Evolutionary conservation across 2,329 filamentous ascomycete genomes (phyloP).

Genomic region (Didymella pomorum): DNA sequence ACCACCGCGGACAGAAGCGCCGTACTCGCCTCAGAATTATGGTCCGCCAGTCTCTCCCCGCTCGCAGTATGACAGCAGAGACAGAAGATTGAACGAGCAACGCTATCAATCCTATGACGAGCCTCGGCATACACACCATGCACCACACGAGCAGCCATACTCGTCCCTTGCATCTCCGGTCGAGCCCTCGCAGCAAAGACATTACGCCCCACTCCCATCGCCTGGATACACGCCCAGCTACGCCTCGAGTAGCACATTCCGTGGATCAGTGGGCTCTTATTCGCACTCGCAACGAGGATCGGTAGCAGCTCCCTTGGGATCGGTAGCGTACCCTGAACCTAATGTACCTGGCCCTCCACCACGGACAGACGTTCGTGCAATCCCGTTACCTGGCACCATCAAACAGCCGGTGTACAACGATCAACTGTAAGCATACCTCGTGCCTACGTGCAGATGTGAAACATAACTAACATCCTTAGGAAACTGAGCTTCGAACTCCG

Average conservation of each 20-base stretch:
- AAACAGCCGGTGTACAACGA: slow-evolving; percentile 51
- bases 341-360: slow-evolving; percentile 40
- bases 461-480: slow-evolving; percentile 38
- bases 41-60: slow-evolving; percentile 50
- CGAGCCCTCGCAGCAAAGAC: slow-evolving; percentile 45
- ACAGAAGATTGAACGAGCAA: slow-evolving; percentile 40
- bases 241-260: slow-evolving; percentile 50
- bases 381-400: slow-evolving; percentile 49
- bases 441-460: slow-evolving; percentile 24
- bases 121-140: slow-evolving; percentile 38
- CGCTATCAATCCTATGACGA: slow-evolving; percentile 46
- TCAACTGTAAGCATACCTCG: slow-evolving; percentile 47
- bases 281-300: slow-evolving; percentile 49
- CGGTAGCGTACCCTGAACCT: slow-evolving; percentile 45
- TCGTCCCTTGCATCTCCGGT: slow-evolving; percentile 49
- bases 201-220: slow-evolving; percentile 48
- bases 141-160: slow-evolving; percentile 45
- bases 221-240: slow-evolving; percentile 52
- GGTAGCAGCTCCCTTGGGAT: slow-evolving; percentile 41
- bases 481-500: slow-evolving; percentile 59
- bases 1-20: slow-evolving; percentile 50
- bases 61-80: slow-evolving; percentile 46
- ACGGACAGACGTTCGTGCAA: slow-evolving; percentile 39
- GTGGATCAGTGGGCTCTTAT: slow-evolving; percentile 49
- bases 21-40: slow-evolving; percentile 52